Conservation (phyloP, 768 basidiomycete species). For the Boletus huronensis region DNA sequence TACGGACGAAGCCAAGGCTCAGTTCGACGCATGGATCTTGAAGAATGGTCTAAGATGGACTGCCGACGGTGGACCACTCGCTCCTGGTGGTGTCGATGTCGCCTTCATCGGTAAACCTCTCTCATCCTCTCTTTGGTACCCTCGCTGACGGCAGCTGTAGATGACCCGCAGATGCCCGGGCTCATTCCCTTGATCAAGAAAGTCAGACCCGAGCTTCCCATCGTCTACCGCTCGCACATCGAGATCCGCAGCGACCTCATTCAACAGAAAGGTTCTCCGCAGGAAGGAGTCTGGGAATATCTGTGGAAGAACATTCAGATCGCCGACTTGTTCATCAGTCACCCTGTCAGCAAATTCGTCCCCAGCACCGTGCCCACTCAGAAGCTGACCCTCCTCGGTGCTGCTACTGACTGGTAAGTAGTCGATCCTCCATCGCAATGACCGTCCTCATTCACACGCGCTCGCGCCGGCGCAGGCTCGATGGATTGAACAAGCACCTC, state of each 20-base stretch:
- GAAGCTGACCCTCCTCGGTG: conserved; percentile 71
- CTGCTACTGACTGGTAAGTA: conserved; percentile 79
- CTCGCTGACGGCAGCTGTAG: conserved; percentile 33
- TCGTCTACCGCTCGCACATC: conserved; percentile 93
- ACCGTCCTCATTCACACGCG: conserved; percentile 1
- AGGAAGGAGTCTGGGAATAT: conserved; percentile 92
- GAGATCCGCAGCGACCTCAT: conserved; percentile 89
- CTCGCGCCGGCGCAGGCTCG: conserved; percentile 56
- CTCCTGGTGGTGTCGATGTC: conserved; percentile 78
- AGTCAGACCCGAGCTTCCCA: conserved; percentile 78
- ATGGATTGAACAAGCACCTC: conserved; percentile 92
- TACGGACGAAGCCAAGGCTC: conserved; percentile 71
- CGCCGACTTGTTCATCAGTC: conserved; percentile 90
- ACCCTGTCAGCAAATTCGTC: conserved; percentile 93
- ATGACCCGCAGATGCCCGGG: conserved; percentile 93
- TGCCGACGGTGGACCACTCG: conserved; percentile 78
- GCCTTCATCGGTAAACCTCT: conserved; percentile 72
- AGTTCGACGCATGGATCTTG: conserved; percentile 83
- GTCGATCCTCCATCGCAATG: conserved; percentile 16
- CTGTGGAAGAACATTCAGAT: conserved; percentile 90
- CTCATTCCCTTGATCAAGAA: conserved; percentile 90
- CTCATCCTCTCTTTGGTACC: neutral
- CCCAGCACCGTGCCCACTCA: conserved; percentile 76
- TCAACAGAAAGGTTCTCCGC: conserved; percentile 76
- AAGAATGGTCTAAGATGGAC: conserved; percentile 91